These are phyloP conservation scores for Paramecium octaurelia DNA, from an alignment of 73 alveolate genomes.

Conservation along the genomic window DNA sequence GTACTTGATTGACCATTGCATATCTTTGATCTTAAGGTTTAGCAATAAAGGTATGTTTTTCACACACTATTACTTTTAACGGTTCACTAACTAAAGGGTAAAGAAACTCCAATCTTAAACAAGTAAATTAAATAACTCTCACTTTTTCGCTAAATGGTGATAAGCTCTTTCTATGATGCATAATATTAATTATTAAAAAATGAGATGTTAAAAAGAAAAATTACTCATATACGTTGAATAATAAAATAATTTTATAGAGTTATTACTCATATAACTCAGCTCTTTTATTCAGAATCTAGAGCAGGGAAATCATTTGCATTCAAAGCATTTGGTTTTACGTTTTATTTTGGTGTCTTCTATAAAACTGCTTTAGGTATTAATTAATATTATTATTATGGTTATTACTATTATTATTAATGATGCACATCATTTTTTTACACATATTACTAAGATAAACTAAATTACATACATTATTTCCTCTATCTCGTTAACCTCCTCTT, in stretches of 20 bases:
- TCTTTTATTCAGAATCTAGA: neutral
- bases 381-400: neutral
- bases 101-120: neutral
- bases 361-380: neutral
- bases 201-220: neutral
- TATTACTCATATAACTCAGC: neutral
- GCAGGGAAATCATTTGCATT: conserved; percentile 29
- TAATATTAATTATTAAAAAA: neutral
- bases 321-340: neutral
- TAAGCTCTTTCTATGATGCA: conserved; percentile 1
- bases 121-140: conserved; percentile 15
- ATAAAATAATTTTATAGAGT: neutral
- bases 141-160: neutral
- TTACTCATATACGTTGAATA: neutral
- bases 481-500: conserved; percentile 31
- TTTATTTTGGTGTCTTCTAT: neutral
- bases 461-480: neutral
- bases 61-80: neutral
- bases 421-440: neutral
- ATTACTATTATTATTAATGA: neutral
- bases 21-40: neutral
- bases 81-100: neutral
- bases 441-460: neutral
- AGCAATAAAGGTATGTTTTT: neutral
- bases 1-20: conserved; percentile 9